Percentiles rank a stretch among this genome's conserved stretches.
Conservation (phyloP, 2,329 filamentous ascomycete genomes). For the Colletotrichum theobromicola region DNA sequence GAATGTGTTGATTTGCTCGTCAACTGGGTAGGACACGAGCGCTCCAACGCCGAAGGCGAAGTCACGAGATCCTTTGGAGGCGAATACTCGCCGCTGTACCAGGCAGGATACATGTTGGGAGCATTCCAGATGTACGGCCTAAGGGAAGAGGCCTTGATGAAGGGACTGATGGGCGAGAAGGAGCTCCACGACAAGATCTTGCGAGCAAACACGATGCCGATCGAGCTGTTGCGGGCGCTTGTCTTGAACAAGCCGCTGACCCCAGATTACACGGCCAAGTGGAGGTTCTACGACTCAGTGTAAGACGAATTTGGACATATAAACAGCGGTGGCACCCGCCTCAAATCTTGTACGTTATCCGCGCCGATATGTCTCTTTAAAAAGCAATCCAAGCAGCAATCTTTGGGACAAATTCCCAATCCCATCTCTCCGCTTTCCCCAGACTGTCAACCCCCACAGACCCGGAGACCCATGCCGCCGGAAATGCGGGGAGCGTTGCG, state of each 20-base stretch:
- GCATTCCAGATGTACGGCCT: conserved; percentile 60
- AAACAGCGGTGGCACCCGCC: background rate
- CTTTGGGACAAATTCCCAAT: background rate
- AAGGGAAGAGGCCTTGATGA: conserved; percentile 50
- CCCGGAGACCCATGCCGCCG: background rate
- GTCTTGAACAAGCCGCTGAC: conserved; percentile 45
- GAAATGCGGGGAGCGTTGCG: background rate
- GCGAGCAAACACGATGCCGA: conserved; percentile 56
- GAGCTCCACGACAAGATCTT: conserved; percentile 61
- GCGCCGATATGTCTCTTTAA: background rate
- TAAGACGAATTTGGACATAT: background rate
- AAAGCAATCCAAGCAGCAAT: background rate
- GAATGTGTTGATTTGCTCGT: conserved; percentile 64
- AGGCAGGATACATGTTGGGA: conserved; percentile 65
- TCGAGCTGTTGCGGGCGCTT: conserved; percentile 58
- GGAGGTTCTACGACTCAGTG: conserved; percentile 51
- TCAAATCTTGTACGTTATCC: background rate
- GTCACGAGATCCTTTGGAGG: conserved; percentile 61
- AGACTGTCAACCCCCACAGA: background rate
- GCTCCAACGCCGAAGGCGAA: conserved; percentile 64
- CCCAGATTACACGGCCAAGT: conserved; percentile 49
- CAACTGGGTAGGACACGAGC: conserved; percentile 61
- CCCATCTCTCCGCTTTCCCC: background rate
- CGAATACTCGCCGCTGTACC: conserved; percentile 62
- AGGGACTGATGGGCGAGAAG: conserved; percentile 49